Evolutionary conservation across 352 stramenopile species (phyloP), one percentile per base, ranked within the genome.

Genomic region (Pythium biforme): DNA sequence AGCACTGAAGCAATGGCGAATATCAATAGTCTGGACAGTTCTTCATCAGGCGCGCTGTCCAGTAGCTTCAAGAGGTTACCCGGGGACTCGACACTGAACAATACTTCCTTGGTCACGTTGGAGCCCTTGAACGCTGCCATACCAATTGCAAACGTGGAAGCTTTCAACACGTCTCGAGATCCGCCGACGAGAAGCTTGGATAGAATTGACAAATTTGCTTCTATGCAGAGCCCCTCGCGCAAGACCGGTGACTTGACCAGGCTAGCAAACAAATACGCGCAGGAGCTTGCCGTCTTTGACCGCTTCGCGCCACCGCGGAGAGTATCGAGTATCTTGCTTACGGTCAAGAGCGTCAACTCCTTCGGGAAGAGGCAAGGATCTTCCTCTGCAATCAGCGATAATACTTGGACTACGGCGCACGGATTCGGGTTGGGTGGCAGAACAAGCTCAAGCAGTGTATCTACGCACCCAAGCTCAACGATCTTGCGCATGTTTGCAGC

Each of bases 161-260:
- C 73, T 46, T 72, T 73, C 0, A 91, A 62, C 4, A 89, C 80
- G 4, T 85, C 78, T 7, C 53, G 56, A 0, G 76, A 85, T 0
- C 79, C 80, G 17, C 79, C 78, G 9, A 88, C 72, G 4, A 91
- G 62, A 29, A 91, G 59, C 57, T 89, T 91, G 3, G 80, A 80
- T 1, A 91, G 55, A 50, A 89, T 91, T 1, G 73, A 80, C 1
- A 90, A 58, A 48, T 86, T 88, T n/a, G 54, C 40, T 57, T 86
- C 70, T 0, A 65, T 78, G 27, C 78, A 89, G 26, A 91, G 61
- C 0, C 68, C 62, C 4, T 31, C 11, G 31, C 81, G 75, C n/a
- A 88, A 87, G 22, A 77, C 60, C 11, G 56, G 58, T 0, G 78
- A 89, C 37, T 83, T 80, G 33, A 64, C 63, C 0, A 91, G 62